A percentile compares a stretch with the other conserved stretches of the same genome.
phyloP scores from a whole-genome alignment of 2,329 filamentous ascomycete species.

The Cadophora sp. region DNA sequence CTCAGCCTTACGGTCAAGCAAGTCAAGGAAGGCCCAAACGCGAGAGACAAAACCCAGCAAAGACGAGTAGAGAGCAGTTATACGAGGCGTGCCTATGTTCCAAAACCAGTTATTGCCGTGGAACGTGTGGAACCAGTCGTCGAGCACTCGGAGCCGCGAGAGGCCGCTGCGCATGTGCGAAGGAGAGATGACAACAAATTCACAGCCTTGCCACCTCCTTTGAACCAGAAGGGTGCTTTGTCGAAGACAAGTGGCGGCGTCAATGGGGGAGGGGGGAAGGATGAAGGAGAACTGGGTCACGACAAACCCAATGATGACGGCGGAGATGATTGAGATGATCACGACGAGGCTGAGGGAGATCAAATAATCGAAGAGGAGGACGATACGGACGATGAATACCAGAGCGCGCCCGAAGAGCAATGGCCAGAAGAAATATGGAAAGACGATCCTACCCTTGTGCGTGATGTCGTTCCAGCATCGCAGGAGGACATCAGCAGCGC shows the following conservation, averaged over 20 bases:
- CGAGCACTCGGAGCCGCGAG: background rate
- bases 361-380: background rate
- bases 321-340: background rate
- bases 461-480: background rate
- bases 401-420: background rate
- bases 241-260: background rate
- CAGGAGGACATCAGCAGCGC: background rate
- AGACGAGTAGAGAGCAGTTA: background rate
- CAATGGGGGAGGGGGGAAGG: background rate
- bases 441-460: background rate
- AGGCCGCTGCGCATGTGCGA: background rate
- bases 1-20: background rate
- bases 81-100: background rate
- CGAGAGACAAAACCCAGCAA: background rate
- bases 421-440: background rate
- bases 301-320: background rate
- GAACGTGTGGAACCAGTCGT: background rate
- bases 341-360: background rate
- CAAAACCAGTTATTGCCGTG: background rate
- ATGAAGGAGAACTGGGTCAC: background rate
- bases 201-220: background rate
- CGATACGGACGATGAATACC: background rate
- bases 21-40: background rate
- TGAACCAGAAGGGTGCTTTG: background rate
- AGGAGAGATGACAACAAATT: background rate